Conservation (phyloP, 2,329 filamentous ascomycete genomes). For the Paracorniculantispora psalliotae region DNA sequence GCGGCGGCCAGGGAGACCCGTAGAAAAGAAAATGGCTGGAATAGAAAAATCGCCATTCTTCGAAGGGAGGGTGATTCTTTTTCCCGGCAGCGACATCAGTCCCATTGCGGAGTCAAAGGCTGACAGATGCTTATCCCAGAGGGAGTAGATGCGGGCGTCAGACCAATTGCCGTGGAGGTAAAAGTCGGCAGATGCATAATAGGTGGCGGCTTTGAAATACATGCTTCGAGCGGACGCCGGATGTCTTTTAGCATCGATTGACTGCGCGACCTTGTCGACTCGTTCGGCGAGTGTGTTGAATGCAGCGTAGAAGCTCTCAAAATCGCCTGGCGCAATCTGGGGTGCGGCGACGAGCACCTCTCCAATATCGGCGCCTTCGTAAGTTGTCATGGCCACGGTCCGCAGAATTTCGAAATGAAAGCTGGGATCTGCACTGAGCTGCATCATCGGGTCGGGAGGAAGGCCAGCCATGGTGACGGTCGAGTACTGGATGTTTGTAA, state of each 20-base stretch:
- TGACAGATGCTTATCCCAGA: slow-evolving; percentile 31
- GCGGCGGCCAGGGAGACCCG: slow-evolving; percentile 16
- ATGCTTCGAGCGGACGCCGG: slow-evolving; percentile 22
- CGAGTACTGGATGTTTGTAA: background rate
- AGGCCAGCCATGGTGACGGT: background rate
- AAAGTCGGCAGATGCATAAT: slow-evolving; percentile 38
- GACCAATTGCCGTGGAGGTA: slow-evolving; percentile 34
- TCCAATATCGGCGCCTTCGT: slow-evolving; percentile 26
- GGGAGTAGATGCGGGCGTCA: slow-evolving; percentile 33
- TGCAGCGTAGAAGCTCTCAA: slow-evolving; percentile 20
- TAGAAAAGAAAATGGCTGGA: slow-evolving; percentile 30
- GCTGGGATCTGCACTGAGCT: slow-evolving; percentile 17
- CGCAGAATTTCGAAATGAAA: slow-evolving; percentile 24
- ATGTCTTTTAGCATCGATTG: slow-evolving; percentile 17
- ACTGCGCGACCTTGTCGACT: slow-evolving; percentile 17
- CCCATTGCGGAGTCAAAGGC: slow-evolving; percentile 35
- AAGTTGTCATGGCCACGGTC: slow-evolving; percentile 16
- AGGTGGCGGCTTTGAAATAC: slow-evolving; percentile 34
- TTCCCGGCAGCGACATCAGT: slow-evolving; percentile 28
- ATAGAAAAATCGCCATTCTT: slow-evolving; percentile 28
- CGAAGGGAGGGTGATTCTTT: slow-evolving; percentile 28
- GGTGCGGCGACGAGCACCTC: slow-evolving; percentile 28
- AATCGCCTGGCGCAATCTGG: slow-evolving; percentile 20
- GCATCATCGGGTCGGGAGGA: slow-evolving; percentile 15
- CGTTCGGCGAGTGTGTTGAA: slow-evolving; percentile 21